phyloP scores from a whole-genome alignment of 2,329 filamentous ascomycete genomes.

The Xylaria arbuscula region DNA sequence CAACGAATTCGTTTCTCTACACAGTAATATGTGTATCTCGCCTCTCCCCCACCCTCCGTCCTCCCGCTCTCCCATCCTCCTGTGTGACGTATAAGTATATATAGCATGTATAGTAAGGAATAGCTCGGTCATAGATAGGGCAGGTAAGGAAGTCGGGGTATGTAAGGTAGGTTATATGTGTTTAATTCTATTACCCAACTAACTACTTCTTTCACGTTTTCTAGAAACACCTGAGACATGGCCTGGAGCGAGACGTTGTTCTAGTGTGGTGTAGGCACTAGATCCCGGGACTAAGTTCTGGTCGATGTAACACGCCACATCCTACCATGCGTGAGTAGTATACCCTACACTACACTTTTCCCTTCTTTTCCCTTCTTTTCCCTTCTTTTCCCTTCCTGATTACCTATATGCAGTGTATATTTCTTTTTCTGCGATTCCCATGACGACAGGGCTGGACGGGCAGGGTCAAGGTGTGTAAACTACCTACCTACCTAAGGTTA shows the following conservation, averaged over 20 bases:
- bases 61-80: not conserved
- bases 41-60: not conserved
- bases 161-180: not conserved
- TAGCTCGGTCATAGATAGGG: too few relatives aligned
- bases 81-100: not conserved
- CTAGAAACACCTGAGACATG: constrained; percentile 28
- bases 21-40: too few relatives aligned
- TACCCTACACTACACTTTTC: not conserved
- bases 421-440: not conserved
- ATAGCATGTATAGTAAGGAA: not conserved
- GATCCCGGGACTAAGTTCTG: not conserved
- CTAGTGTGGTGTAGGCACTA: constrained; percentile 2
- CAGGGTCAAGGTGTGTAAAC: constrained; percentile 8
- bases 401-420: too few relatives aligned
- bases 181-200: not conserved
- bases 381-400: too few relatives aligned
- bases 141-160: not conserved
- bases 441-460: not conserved
- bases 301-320: constrained; percentile 10
- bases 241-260: not conserved
- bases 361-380: too few relatives aligned
- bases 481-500: too few relatives aligned
- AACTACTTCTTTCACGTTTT: not conserved
- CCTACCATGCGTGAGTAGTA: too few relatives aligned
- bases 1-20: not conserved